Percentiles rank a stretch among this genome's conserved stretches.
phyloP scores from a whole-genome alignment of 2,329 filamentous ascomycete species.

The Chrysoporthe austroafricana region DNA sequence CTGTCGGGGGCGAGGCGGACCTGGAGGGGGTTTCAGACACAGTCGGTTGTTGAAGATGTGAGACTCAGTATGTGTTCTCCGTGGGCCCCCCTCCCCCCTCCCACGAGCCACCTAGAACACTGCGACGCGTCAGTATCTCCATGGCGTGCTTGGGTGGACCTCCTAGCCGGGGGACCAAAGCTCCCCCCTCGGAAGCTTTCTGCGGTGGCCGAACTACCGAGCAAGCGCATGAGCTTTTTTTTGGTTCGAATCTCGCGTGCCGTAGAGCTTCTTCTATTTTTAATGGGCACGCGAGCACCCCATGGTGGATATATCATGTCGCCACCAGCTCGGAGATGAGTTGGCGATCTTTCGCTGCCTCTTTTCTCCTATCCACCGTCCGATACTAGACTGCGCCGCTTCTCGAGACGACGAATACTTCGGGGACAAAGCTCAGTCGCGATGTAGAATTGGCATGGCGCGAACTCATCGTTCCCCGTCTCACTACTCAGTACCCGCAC shows the following conservation, averaged over 20 bases:
- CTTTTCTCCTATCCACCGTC: neutral
- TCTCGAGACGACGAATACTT: neutral
- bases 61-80: neutral
- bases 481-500: too few relatives aligned
- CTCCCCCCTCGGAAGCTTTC: neutral
- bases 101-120: neutral
- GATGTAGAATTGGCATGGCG: neutral
- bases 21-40: neutral
- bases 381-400: neutral
- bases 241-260: neutral
- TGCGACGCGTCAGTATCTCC: conserved; percentile 7
- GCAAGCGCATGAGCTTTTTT: neutral
- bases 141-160: neutral
- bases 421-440: too few relatives aligned
- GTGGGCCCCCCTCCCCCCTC: neutral
- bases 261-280: neutral
- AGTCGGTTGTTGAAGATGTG: neutral
- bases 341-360: neutral
- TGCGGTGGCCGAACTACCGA: neutral
- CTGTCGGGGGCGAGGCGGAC: neutral
- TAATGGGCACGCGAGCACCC: neutral
- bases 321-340: conserved; percentile 6
- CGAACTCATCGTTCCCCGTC: too few relatives aligned
- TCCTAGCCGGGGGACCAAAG: neutral
- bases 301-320: conserved; percentile 4